Percentiles rank a stretch among this genome's conserved stretches.
Evolutionary conservation across 1,139 yeast species (phyloP).

Genomic region (Zygotorulaspora mrakii): DNA sequence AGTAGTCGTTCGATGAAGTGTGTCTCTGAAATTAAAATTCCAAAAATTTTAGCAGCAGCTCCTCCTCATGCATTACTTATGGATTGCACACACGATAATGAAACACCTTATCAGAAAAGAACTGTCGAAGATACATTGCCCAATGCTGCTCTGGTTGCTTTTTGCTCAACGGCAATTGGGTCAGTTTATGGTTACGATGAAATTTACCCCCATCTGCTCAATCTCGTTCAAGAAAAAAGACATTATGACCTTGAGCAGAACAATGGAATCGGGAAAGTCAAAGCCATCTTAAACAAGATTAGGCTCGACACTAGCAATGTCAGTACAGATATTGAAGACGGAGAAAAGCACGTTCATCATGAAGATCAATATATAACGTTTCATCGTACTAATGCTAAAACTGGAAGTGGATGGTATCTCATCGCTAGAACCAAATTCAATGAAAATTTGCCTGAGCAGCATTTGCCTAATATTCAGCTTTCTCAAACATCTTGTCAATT

Average conservation of each 20-base stretch:
- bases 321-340: conserved; percentile 65
- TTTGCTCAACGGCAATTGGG: conserved; percentile 92
- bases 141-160: conserved; percentile 88
- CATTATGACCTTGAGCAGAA: conserved; percentile 52
- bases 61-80: conserved; percentile 90
- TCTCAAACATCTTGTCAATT: conserved; percentile 63
- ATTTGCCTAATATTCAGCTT: conserved; percentile 56
- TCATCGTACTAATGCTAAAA: conserved; percentile 76
- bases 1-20: conserved; percentile 33
- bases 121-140: conserved; percentile 93
- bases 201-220: conserved; percentile 73
- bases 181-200: conserved; percentile 95
- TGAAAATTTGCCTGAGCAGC: conserved; percentile 45
- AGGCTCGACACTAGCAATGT: conserved; percentile 61
- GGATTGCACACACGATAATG: conserved; percentile 98
- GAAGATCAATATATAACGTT: conserved; percentile 90
- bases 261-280: conserved; percentile 72
- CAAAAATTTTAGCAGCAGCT: conserved; percentile 57
- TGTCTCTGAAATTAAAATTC: conserved; percentile 61
- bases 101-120: conserved; percentile 81
- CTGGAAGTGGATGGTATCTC: conserved; percentile 86
- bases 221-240: conserved; percentile 77
- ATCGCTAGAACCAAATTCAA: conserved; percentile 81
- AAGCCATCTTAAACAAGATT: conserved; percentile 54
- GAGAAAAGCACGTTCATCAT: conserved; percentile 92